phyloP scores from a whole-genome alignment of 495 filamentous ascomycete species.

The Penicillium argentinense region DNA sequence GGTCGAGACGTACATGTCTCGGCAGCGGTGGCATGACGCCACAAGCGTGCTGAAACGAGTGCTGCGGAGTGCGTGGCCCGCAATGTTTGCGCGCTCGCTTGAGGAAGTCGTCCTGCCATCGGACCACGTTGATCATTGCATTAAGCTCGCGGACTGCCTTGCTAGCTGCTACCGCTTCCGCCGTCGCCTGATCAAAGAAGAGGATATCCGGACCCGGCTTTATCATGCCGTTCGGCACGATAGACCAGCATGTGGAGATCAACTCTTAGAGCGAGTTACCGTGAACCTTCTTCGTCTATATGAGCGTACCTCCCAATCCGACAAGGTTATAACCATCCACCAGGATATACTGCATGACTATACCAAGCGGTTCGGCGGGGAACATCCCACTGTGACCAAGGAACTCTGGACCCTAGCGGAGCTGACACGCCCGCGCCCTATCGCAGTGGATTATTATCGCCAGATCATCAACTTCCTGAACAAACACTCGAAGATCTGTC shows the following conservation, averaged over 20 bases:
- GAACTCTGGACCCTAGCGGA: slow-evolving; percentile 36
- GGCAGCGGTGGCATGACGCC: slow-evolving; percentile 41
- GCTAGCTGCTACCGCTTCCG: slow-evolving; percentile 36
- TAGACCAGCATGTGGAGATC: slow-evolving; percentile 32
- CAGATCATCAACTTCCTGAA: slow-evolving; percentile 36
- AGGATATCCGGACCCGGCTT: slow-evolving; percentile 32
- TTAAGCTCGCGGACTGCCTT: slow-evolving; percentile 31
- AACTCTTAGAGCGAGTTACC: slow-evolving; percentile 26
- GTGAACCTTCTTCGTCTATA: slow-evolving; percentile 28
- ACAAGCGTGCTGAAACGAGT: slow-evolving; percentile 34
- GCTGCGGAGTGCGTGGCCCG: slow-evolving; percentile 32
- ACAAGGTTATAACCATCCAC: slow-evolving; percentile 30
- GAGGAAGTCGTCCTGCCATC: slow-evolving; percentile 33
- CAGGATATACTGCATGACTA: slow-evolving; percentile 35
- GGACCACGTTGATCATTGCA: slow-evolving; percentile 26
- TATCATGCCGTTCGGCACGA: slow-evolving; percentile 29
- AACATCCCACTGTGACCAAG: slow-evolving; percentile 34
- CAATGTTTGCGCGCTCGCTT: slow-evolving; percentile 31
- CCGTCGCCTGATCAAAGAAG: slow-evolving; percentile 34
- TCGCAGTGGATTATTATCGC: slow-evolving; percentile 38
- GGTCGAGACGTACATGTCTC: slow-evolving; percentile 28
- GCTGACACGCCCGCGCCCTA: slow-evolving; percentile 32
- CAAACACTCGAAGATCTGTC: slow-evolving; percentile 31
- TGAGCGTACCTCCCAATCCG: slow-evolving; percentile 33
- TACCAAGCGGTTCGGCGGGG: slow-evolving; percentile 27